Conservation (phyloP, 148 eudicot genomes). For the Gaultheria prostrata region DNA sequence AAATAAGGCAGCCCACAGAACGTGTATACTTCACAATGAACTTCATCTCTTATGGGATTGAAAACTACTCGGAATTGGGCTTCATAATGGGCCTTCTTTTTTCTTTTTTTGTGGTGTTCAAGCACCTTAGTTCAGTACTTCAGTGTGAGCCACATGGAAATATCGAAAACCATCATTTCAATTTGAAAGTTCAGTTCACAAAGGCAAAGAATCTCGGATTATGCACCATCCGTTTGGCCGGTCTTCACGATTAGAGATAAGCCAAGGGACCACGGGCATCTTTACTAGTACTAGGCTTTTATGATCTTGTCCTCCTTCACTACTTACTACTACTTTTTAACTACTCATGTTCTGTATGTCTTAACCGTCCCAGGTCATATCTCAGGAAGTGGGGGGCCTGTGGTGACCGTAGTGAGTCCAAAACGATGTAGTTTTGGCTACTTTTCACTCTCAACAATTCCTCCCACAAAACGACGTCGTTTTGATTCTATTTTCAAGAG, state of each 20-base stretch:
- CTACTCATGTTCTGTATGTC: neutral
- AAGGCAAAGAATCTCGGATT: neutral
- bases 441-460: too few relatives aligned
- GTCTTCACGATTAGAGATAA: neutral
- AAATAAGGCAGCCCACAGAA: neutral
- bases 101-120: too few relatives aligned
- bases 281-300: neutral
- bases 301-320: neutral
- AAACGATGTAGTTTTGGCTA: too few relatives aligned
- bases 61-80: neutral
- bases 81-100: neutral
- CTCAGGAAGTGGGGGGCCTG: too few relatives aligned
- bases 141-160: neutral
- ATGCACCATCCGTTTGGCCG: neutral
- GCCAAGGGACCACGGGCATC: conserved; percentile 2
- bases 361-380: too few relatives aligned
- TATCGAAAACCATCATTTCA: neutral
- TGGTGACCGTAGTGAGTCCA: too few relatives aligned
- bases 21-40: neutral
- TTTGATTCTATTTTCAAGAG: too few relatives aligned
- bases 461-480: too few relatives aligned
- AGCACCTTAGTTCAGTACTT: too few relatives aligned
- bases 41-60: neutral
- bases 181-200: neutral
- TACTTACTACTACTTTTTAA: too few relatives aligned